Evolutionary conservation across 2,329 filamentous ascomycete species (phyloP).

Genomic region (Aspergillus chevalieri): DNA sequence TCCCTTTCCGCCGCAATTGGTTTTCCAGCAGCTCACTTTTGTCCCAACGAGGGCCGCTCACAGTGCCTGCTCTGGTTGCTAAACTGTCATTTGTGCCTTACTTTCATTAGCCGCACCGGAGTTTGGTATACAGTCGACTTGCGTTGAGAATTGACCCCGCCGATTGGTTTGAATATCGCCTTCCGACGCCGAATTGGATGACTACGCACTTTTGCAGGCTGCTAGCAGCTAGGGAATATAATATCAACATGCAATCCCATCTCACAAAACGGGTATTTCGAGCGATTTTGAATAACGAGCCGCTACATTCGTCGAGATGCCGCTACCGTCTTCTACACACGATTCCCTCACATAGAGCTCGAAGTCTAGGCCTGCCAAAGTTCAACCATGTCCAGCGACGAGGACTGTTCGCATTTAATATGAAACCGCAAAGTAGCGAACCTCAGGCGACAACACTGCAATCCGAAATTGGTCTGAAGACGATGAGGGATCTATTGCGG

Average conservation of each 20-base stretch:
- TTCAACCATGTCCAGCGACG: constrained; percentile 33
- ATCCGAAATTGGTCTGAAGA: constrained; percentile 57
- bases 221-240: background rate
- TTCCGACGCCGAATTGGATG: background rate
- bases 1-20: constrained; percentile 17
- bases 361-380: constrained; percentile 20
- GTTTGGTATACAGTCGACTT: background rate
- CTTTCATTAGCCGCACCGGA: background rate
- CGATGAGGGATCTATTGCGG: constrained; percentile 62
- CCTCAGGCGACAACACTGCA: constrained; percentile 54
- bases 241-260: constrained; percentile 37
- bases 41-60: too few relatives aligned
- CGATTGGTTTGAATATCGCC: background rate
- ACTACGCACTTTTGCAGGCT: background rate
- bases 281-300: constrained; percentile 40
- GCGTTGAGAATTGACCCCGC: background rate
- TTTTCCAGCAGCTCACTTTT: constrained; percentile 4
- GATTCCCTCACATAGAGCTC: constrained; percentile 24
- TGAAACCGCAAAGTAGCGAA: constrained; percentile 40
- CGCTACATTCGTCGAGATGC: constrained; percentile 36
- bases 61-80: too few relatives aligned
- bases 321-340: constrained; percentile 27
- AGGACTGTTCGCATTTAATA: constrained; percentile 27
- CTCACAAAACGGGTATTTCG: constrained; percentile 41
- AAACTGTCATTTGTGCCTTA: background rate